phyloP scores from a whole-genome alignment of 2,329 filamentous ascomycete species.

The Fusarium nygamai region DNA sequence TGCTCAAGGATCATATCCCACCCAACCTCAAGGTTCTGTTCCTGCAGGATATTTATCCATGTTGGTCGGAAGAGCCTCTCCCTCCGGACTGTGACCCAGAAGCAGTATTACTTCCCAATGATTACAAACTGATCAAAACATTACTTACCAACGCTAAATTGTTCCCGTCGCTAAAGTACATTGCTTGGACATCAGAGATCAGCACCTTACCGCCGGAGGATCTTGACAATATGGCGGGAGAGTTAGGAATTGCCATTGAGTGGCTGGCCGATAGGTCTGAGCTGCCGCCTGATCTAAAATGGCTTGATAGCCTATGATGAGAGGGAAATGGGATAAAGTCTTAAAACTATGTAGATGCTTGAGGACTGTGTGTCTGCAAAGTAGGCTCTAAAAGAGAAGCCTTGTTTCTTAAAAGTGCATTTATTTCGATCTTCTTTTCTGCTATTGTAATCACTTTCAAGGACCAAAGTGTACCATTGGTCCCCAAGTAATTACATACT shows the following conservation, averaged over 20 bases:
- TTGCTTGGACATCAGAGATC: neutral
- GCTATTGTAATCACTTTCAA: neutral
- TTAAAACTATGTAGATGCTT: neutral
- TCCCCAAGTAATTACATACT: neutral
- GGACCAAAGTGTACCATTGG: neutral
- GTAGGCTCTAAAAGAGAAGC: neutral
- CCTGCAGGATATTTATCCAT: neutral
- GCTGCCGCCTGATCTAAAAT: neutral
- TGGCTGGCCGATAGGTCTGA: fast-evolving
- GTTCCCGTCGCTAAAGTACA: neutral
- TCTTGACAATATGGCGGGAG: fast-evolving
- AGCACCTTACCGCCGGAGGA: neutral
- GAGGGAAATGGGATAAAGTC: neutral
- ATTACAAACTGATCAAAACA: neutral
- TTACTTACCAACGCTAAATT: neutral
- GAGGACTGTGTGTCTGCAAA: neutral
- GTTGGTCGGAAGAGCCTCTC: neutral
- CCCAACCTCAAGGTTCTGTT: neutral
- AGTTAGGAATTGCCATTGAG: neutral
- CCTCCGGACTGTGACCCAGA: neutral
- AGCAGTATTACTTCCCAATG: neutral
- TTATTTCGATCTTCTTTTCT: no score
- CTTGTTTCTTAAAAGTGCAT: no score
- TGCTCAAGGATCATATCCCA: neutral
- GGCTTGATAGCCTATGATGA: neutral